Conservation (phyloP, 495 filamentous ascomycete genomes). For the Penicillium manginii region DNA sequence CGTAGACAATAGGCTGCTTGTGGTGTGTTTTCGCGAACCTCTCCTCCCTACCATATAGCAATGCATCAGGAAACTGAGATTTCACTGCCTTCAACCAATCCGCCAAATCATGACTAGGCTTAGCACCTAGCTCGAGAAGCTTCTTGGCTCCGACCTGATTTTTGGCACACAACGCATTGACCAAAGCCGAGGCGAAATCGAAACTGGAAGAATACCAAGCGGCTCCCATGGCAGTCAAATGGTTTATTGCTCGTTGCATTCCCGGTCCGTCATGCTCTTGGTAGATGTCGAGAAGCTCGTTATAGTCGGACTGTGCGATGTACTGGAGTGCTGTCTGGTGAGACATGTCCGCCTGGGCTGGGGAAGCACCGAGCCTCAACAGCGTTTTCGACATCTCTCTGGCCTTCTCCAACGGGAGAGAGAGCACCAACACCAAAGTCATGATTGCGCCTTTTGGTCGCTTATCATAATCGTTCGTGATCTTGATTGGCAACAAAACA, state of each 20-base stretch:
- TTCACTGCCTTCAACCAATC: constrained; percentile 45
- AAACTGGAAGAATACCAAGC: background rate
- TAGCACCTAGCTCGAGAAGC: constrained; percentile 51
- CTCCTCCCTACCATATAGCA: constrained; percentile 33
- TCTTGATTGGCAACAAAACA: constrained; percentile 69
- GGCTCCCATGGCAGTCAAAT: constrained; percentile 39
- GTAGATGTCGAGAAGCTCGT: constrained; percentile 60
- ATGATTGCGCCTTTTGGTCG: constrained; percentile 60
- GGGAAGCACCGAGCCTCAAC: constrained; percentile 70
- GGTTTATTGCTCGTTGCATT: constrained; percentile 64
- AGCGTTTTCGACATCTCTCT: constrained; percentile 62
- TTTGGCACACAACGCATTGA: constrained; percentile 44
- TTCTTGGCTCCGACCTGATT: constrained; percentile 41
- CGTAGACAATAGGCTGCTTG: constrained; percentile 64
- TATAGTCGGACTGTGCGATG: constrained; percentile 41
- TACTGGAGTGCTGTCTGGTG: constrained; percentile 66
- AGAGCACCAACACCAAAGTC: constrained; percentile 63
- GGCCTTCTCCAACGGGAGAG: constrained; percentile 58
- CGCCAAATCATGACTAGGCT: constrained; percentile 37
- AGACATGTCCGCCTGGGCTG: constrained; percentile 68
- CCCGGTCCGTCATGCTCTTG: constrained; percentile 63
- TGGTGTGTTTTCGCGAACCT: constrained; percentile 36
- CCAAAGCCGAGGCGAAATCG: constrained; percentile 40
- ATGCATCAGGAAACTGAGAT: background rate
- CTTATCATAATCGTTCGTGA: constrained; percentile 48